Percentiles rank a stretch among this genome's conserved stretches.
Conservation (phyloP, 2,329 filamentous ascomycete genomes). For the Fusarium goolgardi region DNA sequence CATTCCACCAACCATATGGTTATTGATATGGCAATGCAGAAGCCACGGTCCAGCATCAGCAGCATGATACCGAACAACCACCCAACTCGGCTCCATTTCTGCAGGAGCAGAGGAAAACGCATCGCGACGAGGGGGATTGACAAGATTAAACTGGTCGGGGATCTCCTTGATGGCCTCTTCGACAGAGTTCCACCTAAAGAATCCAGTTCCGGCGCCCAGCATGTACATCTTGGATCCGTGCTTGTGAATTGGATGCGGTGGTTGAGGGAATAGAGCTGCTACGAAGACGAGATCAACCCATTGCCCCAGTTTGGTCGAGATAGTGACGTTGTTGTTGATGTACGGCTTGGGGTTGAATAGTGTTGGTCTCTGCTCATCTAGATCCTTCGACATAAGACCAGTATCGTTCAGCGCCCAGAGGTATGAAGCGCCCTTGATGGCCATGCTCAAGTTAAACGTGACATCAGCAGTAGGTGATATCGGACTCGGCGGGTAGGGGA, state of each 20-base stretch:
- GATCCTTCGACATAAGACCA: conserved; percentile 53
- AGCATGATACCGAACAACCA: conserved; percentile 64
- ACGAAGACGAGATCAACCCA: conserved; percentile 69
- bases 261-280: conserved; percentile 58
- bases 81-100: conserved; percentile 51
- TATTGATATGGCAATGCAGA: conserved; percentile 67
- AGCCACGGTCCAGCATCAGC: conserved; percentile 65
- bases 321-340: conserved; percentile 58
- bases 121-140: conserved; percentile 66
- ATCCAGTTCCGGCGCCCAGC: conserved; percentile 63
- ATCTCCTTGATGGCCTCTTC: conserved; percentile 61
- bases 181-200: conserved; percentile 64
- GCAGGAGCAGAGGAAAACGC: conserved; percentile 46
- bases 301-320: conserved; percentile 58
- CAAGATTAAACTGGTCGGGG: conserved; percentile 67
- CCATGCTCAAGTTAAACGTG: conserved; percentile 59
- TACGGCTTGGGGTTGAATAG: conserved; percentile 57
- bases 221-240: conserved; percentile 70
- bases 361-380: conserved; percentile 56
- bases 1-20: conserved; percentile 67
- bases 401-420: conserved; percentile 65
- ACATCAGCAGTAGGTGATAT: conserved; percentile 58
- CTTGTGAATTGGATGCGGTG: conserved; percentile 71
- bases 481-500: conserved; percentile 60
- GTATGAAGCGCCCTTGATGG: conserved; percentile 58